A percentile compares a stretch with the other conserved stretches of the same genome.
phyloP scores from a whole-genome alignment of 2,329 filamentous ascomycete genomes.

The Neoscytalidium dimidiatum region DNA sequence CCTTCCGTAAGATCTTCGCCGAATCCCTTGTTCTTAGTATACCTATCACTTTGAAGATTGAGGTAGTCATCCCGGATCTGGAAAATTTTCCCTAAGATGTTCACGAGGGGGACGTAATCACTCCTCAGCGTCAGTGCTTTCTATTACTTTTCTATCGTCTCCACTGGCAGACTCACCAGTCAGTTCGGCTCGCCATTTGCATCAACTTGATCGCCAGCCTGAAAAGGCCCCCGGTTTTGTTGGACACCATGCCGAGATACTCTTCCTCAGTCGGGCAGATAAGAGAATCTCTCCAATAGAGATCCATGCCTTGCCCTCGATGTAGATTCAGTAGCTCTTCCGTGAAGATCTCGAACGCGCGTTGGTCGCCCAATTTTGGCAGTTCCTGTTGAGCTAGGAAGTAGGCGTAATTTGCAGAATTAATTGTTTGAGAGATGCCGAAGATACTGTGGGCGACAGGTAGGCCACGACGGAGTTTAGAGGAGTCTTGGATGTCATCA shows the following conservation, averaged over 20 bases:
- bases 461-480: conserved; percentile 72
- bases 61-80: conserved; percentile 94
- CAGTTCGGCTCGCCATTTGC: conserved; percentile 49
- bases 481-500: conserved; percentile 86
- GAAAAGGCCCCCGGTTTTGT: conserved; percentile 88
- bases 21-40: conserved; percentile 75
- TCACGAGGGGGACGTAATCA: conserved; percentile 84
- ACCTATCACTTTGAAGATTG: conserved; percentile 62
- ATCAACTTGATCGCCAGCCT: conserved; percentile 83
- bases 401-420: conserved; percentile 87
- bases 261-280: conserved; percentile 84
- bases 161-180: conserved; percentile 46
- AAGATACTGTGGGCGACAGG: conserved; percentile 85
- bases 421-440: conserved; percentile 84
- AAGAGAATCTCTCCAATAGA: conserved; percentile 85
- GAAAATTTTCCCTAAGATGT: conserved; percentile 81
- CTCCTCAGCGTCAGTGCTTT: conserved; percentile 39
- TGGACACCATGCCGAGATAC: conserved; percentile 91
- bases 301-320: conserved; percentile 84
- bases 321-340: conserved; percentile 85
- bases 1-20: conserved; percentile 96
- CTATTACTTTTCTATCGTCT: conserved; percentile 45
- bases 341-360: conserved; percentile 69
- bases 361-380: conserved; percentile 66
- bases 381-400: conserved; percentile 78